Percentiles rank a stretch among this genome's conserved stretches.
Evolutionary conservation across 176 grass and related monocot genomes (phyloP).

Genomic region (Phyllostachys edulis): DNA sequence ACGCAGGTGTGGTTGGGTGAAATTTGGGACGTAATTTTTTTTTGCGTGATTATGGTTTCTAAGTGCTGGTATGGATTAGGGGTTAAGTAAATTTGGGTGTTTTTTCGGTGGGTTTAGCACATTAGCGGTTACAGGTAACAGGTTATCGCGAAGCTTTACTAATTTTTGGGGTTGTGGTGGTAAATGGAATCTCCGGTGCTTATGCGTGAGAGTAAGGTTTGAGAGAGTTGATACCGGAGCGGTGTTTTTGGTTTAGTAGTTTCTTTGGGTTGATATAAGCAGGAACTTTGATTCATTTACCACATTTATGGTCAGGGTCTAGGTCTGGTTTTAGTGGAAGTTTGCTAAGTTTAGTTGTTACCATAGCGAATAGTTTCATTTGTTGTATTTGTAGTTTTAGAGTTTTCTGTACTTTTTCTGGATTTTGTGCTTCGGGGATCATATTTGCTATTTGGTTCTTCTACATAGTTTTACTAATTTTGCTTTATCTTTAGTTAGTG

Average conservation of each 20-base stretch:
- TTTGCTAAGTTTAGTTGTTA: slow-evolving; percentile 4
- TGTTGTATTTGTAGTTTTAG: not conserved
- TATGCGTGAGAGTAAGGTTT: not conserved
- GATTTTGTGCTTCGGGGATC: not conserved
- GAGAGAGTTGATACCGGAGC: not conserved
- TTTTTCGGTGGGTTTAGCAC: not conserved
- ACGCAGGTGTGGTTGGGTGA: slow-evolving; percentile 50
- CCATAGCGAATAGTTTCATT: not conserved
- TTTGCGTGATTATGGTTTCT: not conserved
- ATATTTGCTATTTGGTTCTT: not conserved
- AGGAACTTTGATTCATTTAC: not conserved
- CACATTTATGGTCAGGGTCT: not conserved
- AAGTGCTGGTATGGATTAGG: not conserved
- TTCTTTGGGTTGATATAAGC: not conserved
- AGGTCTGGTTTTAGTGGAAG: not conserved
- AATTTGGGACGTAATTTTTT: not conserved
- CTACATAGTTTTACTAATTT: not conserved
- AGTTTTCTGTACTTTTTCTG: not conserved
- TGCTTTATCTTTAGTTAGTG: slow-evolving; percentile 2
- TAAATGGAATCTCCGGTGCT: not conserved
- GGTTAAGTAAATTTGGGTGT: not conserved
- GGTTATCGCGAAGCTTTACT: not conserved
- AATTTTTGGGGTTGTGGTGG: not conserved
- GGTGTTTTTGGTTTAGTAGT: not conserved
- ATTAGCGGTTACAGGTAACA: not conserved